Conservation (phyloP, 2,329 filamentous ascomycete species). For the Aspergillus latus region DNA sequence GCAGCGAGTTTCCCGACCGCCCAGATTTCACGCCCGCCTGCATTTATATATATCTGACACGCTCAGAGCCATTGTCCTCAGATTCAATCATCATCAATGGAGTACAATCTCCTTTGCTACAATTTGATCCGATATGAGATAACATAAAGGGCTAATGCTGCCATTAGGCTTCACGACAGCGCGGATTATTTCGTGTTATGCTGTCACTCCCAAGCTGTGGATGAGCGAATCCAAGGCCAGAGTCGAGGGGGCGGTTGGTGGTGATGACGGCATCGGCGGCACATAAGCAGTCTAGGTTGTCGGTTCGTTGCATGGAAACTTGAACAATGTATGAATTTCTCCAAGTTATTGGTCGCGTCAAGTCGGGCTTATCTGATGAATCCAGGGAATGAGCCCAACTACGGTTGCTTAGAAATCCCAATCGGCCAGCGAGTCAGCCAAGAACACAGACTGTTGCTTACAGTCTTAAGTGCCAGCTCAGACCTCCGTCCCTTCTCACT, state of each 20-base stretch:
- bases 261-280: neutral
- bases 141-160: no score
- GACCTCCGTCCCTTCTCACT: neutral
- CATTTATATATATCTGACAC: neutral
- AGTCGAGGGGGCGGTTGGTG: neutral
- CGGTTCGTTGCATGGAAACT: neutral
- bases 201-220: neutral
- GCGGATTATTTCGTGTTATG: neutral
- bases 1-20: no score
- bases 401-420: slow-evolving; percentile 11
- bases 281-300: neutral
- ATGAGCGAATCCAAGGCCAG: neutral
- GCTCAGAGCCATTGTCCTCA: neutral
- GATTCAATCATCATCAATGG: neutral
- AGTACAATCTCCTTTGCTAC: no score
- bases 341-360: slow-evolving; percentile 1
- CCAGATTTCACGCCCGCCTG: no score
- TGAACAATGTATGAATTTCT: neutral
- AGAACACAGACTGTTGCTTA: neutral
- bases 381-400: neutral
- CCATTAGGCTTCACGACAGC: neutral
- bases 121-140: no score
- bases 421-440: neutral
- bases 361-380: slow-evolving; percentile 5
- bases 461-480: neutral